phyloP scores from a whole-genome alignment of 1,284 basidiomycete species.

The Heliocybe sulcata region DNA sequence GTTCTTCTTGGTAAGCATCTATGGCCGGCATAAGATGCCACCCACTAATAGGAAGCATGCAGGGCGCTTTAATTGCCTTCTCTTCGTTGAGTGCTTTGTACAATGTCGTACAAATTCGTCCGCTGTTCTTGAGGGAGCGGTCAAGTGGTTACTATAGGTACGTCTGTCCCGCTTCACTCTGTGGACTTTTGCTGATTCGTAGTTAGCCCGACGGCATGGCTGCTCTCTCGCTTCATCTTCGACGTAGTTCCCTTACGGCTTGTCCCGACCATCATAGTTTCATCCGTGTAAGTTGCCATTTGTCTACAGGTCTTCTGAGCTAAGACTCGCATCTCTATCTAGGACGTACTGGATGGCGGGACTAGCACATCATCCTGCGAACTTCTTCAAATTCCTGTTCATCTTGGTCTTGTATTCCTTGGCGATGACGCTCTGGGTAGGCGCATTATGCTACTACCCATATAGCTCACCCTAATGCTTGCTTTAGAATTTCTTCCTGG shows the following conservation, averaged over 20 bases:
- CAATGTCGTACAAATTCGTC: conserved; percentile 74
- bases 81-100: conserved; percentile 83
- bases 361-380: conserved; percentile 41
- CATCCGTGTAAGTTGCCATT: conserved; percentile 56
- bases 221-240: conserved; percentile 77
- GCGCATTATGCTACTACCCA: conserved; percentile 19
- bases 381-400: conserved; percentile 31
- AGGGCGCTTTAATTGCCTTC: conserved; percentile 84
- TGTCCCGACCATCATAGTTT: conserved; percentile 77
- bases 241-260: conserved; percentile 82
- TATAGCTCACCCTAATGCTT: conserved; percentile 1
- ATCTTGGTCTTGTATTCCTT: conserved; percentile 51
- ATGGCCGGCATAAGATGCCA: not conserved
- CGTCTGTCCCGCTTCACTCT: conserved; percentile 7
- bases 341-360: conserved; percentile 94
- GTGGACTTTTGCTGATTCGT: conserved; percentile 6
- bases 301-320: conserved; percentile 4
- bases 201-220: conserved; percentile 75
- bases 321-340: conserved; percentile 13
- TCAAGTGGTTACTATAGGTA: conserved; percentile 76
- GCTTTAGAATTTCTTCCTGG: conserved; percentile 81
- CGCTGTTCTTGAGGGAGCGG: conserved; percentile 83
- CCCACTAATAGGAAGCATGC: not conserved
- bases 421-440: conserved; percentile 76
- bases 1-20: conserved; percentile 74